A percentile compares a stretch with the other conserved stretches of the same genome.
phyloP scores from a whole-genome alignment of 805 yeast species.

The Hanseniaspora opuntiae region DNA sequence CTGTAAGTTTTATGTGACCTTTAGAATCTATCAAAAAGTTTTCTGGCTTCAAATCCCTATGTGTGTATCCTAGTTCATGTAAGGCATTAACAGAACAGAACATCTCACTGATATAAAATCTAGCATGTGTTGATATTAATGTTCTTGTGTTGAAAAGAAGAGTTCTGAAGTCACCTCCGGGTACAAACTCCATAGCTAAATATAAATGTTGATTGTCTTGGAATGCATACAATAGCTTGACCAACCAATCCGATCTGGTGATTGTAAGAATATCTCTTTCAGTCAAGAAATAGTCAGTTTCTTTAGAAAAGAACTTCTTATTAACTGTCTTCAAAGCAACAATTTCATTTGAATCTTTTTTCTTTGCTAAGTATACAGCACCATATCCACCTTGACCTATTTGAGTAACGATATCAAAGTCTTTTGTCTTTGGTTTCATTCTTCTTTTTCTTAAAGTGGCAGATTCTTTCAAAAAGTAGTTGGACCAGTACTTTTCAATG shows the following conservation, averaged over 20 bases:
- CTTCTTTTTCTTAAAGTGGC: constrained; percentile 77
- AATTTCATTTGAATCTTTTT: constrained; percentile 84
- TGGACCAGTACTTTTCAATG: constrained; percentile 46
- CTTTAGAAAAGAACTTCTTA: constrained; percentile 81
- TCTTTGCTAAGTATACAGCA: constrained; percentile 90
- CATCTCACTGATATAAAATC: constrained; percentile 93
- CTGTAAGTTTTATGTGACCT: constrained; percentile 88
- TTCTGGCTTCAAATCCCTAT: constrained; percentile 92
- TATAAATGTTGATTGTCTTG: constrained; percentile 84
- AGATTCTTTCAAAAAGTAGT: constrained; percentile 72
- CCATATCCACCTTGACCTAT: constrained; percentile 99
- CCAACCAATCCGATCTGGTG: constrained; percentile 91
- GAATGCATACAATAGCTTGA: constrained; percentile 82
- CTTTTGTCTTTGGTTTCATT: constrained; percentile 83
- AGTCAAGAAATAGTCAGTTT: constrained; percentile 86
- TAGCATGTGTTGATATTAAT: constrained; percentile 84
- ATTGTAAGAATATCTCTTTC: constrained; percentile 96
- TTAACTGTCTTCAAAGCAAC: constrained; percentile 89
- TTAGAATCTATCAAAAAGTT: constrained; percentile 77
- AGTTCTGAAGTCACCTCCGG: constrained; percentile 98
- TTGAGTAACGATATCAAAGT: constrained; percentile 91
- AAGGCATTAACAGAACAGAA: constrained; percentile 85
- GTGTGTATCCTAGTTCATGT: constrained; percentile 91
- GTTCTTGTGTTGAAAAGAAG: constrained; percentile 84
- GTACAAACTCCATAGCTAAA: constrained; percentile 98